These are phyloP conservation scores for Ceratobasidium sp. DNA, from an alignment of 1,284 basidiomycete species.

Conservation along the genomic window DNA sequence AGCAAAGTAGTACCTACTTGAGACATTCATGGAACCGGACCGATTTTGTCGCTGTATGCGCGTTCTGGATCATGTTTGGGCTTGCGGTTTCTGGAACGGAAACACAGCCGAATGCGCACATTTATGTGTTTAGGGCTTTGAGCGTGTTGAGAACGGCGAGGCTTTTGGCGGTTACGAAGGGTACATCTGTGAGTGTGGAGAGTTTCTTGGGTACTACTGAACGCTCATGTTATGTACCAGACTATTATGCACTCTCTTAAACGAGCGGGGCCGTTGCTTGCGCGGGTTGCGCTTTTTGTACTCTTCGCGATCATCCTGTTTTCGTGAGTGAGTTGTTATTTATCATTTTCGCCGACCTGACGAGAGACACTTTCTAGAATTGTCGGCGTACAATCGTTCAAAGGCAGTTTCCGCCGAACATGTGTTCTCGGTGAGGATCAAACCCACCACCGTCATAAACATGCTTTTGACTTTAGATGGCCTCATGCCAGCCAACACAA, in stretches of 20 bases:
- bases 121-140: conserved; percentile 90
- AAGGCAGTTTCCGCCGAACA: conserved; percentile 79
- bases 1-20: conserved; percentile 77
- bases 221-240: conserved; percentile 57
- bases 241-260: conserved; percentile 96
- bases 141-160: conserved; percentile 89
- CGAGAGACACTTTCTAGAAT: conserved; percentile 68
- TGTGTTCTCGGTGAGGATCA: conserved; percentile 58
- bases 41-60: conserved; percentile 85
- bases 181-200: conserved; percentile 79
- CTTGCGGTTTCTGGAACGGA: conserved; percentile 79
- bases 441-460: background rate
- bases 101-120: conserved; percentile 71
- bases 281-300: conserved; percentile 91
- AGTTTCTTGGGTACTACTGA: background rate
- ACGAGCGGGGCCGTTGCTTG: conserved; percentile 86
- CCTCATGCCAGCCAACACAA: conserved; percentile 23
- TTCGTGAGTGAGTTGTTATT: conserved; percentile 67
- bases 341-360: conserved; percentile 10
- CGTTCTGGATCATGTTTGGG: conserved; percentile 81
- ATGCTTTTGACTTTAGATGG: background rate
- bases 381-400: conserved; percentile 91
- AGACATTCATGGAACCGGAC: conserved; percentile 95
- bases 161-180: conserved; percentile 88
- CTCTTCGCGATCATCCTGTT: conserved; percentile 91